A percentile compares a stretch with the other conserved stretches of the same genome.
These are phyloP conservation scores for Diaporthe sp. DNA, from an alignment of 2,329 filamentous ascomycete genomes.

Conservation along the genomic window DNA sequence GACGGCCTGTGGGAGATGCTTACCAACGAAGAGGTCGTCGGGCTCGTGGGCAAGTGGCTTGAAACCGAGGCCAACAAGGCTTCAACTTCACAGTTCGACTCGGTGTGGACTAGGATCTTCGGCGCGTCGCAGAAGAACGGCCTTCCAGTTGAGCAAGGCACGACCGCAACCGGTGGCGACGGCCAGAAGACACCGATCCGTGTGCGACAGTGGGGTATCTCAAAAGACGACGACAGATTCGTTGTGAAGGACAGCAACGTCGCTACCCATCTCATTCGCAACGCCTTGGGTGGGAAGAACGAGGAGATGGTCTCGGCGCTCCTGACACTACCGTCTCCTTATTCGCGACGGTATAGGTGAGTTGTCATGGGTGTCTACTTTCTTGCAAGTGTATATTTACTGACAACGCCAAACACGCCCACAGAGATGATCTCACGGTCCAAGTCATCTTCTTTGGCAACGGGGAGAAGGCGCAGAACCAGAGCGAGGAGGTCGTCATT, in stretches of 20 bases:
- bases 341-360: constrained; percentile 90
- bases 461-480: constrained; percentile 65
- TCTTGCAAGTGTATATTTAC: constrained; percentile 8
- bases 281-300: constrained; percentile 93
- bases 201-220: constrained; percentile 90
- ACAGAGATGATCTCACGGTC: constrained; percentile 92
- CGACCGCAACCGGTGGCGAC: constrained; percentile 60
- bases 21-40: constrained; percentile 97
- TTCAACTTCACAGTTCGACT: constrained; percentile 75
- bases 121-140: constrained; percentile 62
- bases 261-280: constrained; percentile 94
- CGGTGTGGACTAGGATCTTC: constrained; percentile 77
- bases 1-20: constrained; percentile 99
- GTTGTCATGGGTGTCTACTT: constrained; percentile 45
- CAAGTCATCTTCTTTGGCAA: constrained; percentile 99
- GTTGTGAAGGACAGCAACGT: constrained; percentile 96
- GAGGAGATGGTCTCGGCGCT: constrained; percentile 94
- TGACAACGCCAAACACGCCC: constrained; percentile 43
- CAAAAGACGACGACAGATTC: constrained; percentile 82
- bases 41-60: constrained; percentile 96
- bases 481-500: constrained; percentile 80
- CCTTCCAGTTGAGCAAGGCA: constrained; percentile 82
- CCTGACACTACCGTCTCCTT: constrained; percentile 91
- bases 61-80: constrained; percentile 76
- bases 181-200: constrained; percentile 92